Evolutionary conservation across 441 rosid species (phyloP), one percentile per base, ranked within the genome.

Genomic region (Arabidopsis hybrid): DNA sequence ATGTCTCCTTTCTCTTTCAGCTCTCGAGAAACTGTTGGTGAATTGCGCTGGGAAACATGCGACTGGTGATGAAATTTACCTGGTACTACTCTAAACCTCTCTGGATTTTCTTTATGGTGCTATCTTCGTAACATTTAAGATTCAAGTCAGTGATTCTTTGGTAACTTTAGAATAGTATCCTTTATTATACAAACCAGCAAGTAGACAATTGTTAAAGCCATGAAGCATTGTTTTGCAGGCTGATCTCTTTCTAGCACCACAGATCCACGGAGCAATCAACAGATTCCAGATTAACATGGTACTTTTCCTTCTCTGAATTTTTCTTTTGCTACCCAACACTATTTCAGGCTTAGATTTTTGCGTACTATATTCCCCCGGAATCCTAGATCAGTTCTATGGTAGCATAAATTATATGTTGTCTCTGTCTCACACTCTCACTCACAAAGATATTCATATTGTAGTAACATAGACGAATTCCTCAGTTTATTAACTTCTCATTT

Each of bases 161-260:
- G 29, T 34, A 29, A 31, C 14, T 55, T 35, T 56, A 5, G 60
- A 13, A 57, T 46, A 21, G 5, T 8, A 34, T 2, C 34, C 39
- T 62, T 10, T 51, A 7, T 45, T 21, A 21, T 11, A 31, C 17
- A 73, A 46, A 36, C 17, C 31, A 31, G 46, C 5, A 45, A 45
- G 17, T 26, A 26, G 66, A 18, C 18, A 57, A 46, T 0, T 50
- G 34, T 59, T 67, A 31, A 60, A 74, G 40, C 12, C n/a, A 32
- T 46, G 53, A 70, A 64, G 5, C 69, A 7, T 34, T 62, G 1
- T 34, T 69, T 45, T 77, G 85, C 91, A 90, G 98, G 99, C 93
- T 14, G 97, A 94, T 83, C 17, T 84, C 65, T 92, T 89, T 81
- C 68, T 91, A 70, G 92, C 91, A 35, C 88, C 97, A 14, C 99